These are phyloP conservation scores for Candida sp. DNA, from an alignment of 1,139 yeast species.

Conservation along the genomic window DNA sequence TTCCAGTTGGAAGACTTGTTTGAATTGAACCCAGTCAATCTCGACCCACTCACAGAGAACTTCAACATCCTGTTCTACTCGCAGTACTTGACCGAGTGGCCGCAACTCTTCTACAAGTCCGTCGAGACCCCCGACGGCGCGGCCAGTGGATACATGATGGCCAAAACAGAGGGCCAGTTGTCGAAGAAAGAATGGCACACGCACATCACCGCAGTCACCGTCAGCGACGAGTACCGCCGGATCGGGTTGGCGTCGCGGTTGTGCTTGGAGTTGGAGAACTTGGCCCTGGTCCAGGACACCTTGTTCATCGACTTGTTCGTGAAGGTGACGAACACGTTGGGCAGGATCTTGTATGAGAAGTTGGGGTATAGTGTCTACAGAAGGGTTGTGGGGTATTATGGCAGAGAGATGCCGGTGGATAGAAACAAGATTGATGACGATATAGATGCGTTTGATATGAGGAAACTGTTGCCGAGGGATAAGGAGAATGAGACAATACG, in stretches of 20 bases:
- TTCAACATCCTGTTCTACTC: slow-evolving; percentile 84
- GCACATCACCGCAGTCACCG: slow-evolving; percentile 96
- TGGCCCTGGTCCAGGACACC: slow-evolving; percentile 67
- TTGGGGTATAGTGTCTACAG: slow-evolving; percentile 86
- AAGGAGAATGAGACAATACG: slow-evolving; percentile 53
- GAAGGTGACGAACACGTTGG: slow-evolving; percentile 80
- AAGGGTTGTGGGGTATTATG: slow-evolving; percentile 91
- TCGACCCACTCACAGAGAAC: slow-evolving; percentile 91
- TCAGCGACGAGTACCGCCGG: slow-evolving; percentile 81
- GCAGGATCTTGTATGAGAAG: slow-evolving; percentile 81
- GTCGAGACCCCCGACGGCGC: slow-evolving; percentile 38
- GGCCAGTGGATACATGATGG: slow-evolving; percentile 86
- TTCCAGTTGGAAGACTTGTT: slow-evolving; percentile 87
- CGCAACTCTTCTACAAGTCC: slow-evolving; percentile 84
- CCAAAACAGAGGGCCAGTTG: slow-evolving; percentile 86
- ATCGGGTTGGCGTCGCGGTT: slow-evolving; percentile 83
- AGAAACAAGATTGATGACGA: slow-evolving; percentile 58
- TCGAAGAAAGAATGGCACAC: slow-evolving; percentile 88
- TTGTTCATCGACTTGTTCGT: slow-evolving; percentile 92
- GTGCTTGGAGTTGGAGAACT: slow-evolving; percentile 72
- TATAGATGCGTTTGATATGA: slow-evolving; percentile 90
- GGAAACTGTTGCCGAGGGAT: slow-evolving; percentile 67
- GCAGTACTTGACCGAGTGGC: slow-evolving; percentile 87
- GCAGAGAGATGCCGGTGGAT: slow-evolving; percentile 50
- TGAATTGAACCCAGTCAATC: slow-evolving; percentile 70